These are phyloP conservation scores for Candida adriatica DNA, from an alignment of 805 yeast species.

Conservation along the genomic window DNA sequence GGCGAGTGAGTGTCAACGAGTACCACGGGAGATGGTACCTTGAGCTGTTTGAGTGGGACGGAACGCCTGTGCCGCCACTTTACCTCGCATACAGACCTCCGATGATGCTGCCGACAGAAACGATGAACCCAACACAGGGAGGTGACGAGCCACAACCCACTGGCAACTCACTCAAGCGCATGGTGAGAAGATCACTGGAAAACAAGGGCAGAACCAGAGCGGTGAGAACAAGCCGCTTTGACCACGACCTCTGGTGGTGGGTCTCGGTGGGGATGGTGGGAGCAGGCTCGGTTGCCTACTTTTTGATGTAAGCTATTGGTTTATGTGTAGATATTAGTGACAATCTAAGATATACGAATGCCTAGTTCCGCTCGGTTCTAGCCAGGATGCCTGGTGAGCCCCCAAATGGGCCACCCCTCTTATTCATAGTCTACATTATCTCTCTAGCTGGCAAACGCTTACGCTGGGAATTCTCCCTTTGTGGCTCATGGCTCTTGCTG, in stretches of 20 bases:
- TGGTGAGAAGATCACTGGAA: constrained; percentile 68
- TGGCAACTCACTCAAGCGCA: constrained; percentile 26
- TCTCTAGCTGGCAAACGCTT: too few species aligned
- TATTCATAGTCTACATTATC: constrained; percentile 14
- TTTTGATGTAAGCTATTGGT: constrained; percentile 21
- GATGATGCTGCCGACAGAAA: constrained; percentile 88
- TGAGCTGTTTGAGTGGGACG: constrained; percentile 70
- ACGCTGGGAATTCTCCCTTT: too few species aligned
- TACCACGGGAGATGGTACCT: constrained; percentile 82
- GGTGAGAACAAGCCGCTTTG: constrained; percentile 30
- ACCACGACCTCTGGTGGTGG: constrained; percentile 53
- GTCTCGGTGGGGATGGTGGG: constrained; percentile 38
- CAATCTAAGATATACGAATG: too few species aligned
- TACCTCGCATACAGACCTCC: constrained; percentile 93
- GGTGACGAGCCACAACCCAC: constrained; percentile 28
- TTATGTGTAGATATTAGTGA: too few species aligned
- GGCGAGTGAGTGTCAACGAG: constrained; percentile 54
- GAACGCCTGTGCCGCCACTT: constrained; percentile 76
- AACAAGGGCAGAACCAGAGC: constrained; percentile 79
- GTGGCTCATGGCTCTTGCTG: too few species aligned
- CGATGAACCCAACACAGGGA: constrained; percentile 75
- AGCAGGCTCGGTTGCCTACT: constrained; percentile 27
- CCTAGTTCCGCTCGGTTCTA: too few species aligned
- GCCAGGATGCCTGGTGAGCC: too few species aligned
- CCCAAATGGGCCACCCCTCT: too few species aligned